Evolutionary conservation across 345 rosid genomes (phyloP).

Genomic region (Populus pruinosa): DNA sequence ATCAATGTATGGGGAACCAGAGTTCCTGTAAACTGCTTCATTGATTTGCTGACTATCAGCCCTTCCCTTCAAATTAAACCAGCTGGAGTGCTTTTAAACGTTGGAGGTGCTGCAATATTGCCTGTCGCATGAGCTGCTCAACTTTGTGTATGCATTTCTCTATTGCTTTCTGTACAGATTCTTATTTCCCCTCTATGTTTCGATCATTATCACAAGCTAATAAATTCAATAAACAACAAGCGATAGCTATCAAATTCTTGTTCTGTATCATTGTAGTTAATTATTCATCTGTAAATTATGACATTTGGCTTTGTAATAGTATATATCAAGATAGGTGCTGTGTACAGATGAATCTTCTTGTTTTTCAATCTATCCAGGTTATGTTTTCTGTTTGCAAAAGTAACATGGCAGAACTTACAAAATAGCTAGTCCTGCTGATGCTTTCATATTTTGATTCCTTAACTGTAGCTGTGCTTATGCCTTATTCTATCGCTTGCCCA

Average conservation of each 20-base stretch:
- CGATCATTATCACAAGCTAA: neutral
- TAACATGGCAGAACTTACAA: neutral
- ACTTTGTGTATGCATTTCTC: neutral
- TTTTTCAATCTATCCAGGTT: neutral
- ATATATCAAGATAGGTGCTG: neutral
- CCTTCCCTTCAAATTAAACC: slow-evolving; percentile 65
- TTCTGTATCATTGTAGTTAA: neutral
- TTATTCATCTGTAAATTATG: neutral
- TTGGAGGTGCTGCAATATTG: slow-evolving; percentile 33
- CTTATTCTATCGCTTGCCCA: neutral
- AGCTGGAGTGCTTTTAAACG: slow-evolving; percentile 30
- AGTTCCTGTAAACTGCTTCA: slow-evolving; percentile 59
- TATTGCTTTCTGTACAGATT: neutral
- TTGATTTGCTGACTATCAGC: slow-evolving; percentile 52
- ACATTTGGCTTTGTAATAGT: neutral
- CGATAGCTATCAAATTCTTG: neutral
- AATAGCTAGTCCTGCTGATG: neutral
- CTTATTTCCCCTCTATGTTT: neutral
- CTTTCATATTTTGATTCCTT: neutral
- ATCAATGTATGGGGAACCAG: slow-evolving; percentile 89
- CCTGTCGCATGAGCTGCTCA: slow-evolving; percentile 39
- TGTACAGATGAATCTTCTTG: neutral
- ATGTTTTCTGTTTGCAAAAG: neutral
- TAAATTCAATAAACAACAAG: neutral
- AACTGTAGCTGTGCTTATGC: neutral